A percentile compares a stretch with the other conserved stretches of the same genome.
phyloP scores from a whole-genome alignment of 2,329 filamentous ascomycete species.

The Stachybotrys echinatus region DNA sequence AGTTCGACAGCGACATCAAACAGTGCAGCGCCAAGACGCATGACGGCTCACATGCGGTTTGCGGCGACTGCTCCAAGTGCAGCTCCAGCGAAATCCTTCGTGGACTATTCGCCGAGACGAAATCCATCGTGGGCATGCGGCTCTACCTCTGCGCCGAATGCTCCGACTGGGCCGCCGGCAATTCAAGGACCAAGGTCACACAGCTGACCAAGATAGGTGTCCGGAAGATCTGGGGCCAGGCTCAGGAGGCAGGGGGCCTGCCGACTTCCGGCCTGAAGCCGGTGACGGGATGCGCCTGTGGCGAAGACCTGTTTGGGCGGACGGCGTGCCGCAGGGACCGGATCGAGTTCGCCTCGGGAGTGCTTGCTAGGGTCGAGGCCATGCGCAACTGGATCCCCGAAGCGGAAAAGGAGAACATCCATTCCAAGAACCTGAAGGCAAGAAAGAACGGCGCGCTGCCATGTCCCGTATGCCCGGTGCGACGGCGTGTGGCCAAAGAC shows the following conservation, averaged over 20 bases:
- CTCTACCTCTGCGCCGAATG: constrained; percentile 29
- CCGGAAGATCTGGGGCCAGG: neutral
- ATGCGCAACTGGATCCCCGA: neutral
- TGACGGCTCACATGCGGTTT: constrained; percentile 3
- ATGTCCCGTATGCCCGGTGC: constrained; percentile 6
- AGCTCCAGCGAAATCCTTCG: constrained; percentile 12
- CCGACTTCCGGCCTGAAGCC: too few relatives aligned
- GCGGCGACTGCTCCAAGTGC: constrained; percentile 15
- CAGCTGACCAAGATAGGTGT: neutral
- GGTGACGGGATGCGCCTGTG: neutral
- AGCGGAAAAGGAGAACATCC: neutral
- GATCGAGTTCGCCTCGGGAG: neutral
- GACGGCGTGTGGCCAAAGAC: constrained; percentile 10
- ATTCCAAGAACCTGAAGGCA: too few relatives aligned
- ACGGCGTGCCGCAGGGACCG: neutral
- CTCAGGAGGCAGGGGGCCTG: too few relatives aligned
- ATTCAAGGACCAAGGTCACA: constrained; percentile 7
- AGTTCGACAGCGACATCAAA: too few relatives aligned
- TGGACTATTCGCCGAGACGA: too few relatives aligned
- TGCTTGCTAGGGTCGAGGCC: neutral
- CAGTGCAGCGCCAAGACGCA: too few relatives aligned
- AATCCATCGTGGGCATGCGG: constrained; percentile 25
- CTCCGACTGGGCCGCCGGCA: constrained; percentile 5
- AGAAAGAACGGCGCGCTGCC: neutral
- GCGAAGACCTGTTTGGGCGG: neutral